Conservation (phyloP, 108 stramenopile genomes). For the Nannochloropsis oceanica region DNA sequence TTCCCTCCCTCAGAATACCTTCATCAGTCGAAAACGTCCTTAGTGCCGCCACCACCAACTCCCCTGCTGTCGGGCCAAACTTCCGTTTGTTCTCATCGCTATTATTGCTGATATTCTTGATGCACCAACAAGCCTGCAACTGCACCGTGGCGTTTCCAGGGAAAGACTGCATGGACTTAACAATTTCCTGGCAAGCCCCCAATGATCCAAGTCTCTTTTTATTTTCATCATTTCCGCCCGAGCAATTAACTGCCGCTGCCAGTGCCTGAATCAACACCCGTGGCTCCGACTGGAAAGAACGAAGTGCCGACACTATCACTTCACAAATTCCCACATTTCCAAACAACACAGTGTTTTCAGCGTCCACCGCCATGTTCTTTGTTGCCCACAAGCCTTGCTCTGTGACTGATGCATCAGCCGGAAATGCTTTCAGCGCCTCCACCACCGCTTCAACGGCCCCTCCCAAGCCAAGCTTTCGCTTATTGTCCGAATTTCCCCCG, state of each 20-base stretch:
- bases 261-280: neutral
- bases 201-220: neutral
- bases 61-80: neutral
- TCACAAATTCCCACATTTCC: neutral
- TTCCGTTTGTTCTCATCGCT: neutral
- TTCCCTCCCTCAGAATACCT: neutral
- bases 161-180: neutral
- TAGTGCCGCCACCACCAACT: neutral
- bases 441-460: neutral
- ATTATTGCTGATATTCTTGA: neutral
- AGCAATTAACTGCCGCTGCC: neutral
- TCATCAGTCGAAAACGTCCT: neutral
- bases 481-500: neutral
- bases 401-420: neutral
- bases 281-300: neutral
- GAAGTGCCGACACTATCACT: neutral
- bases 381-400: neutral
- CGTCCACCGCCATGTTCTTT: neutral
- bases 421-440: neutral
- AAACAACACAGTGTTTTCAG: neutral
- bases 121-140: neutral
- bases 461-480: neutral
- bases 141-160: neutral
- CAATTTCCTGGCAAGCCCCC: neutral
- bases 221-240: neutral